These are phyloP conservation scores for Microbotryum saponariae DNA, from an alignment of 1,284 basidiomycete species.

Conservation along the genomic window DNA sequence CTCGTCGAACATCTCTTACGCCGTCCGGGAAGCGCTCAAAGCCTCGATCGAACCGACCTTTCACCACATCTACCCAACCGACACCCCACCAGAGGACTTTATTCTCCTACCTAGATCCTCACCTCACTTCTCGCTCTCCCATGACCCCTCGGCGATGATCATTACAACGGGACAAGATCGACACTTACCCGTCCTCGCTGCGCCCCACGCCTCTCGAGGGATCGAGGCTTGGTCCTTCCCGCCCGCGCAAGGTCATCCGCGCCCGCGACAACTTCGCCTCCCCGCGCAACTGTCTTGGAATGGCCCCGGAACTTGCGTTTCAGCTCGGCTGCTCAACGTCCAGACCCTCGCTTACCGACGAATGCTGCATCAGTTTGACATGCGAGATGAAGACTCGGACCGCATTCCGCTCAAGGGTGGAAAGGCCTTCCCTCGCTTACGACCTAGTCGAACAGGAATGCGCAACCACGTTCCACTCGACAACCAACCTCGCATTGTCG, in stretches of 20 bases:
- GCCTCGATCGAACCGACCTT: constrained; percentile 55
- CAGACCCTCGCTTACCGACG: constrained; percentile 14
- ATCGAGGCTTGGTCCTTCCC: constrained; percentile 46
- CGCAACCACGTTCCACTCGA: constrained; percentile 40
- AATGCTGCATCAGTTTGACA: constrained; percentile 35
- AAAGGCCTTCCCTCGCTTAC: constrained; percentile 20
- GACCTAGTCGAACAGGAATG: constrained; percentile 39
- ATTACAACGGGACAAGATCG: constrained; percentile 39
- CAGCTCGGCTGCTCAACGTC: constrained; percentile 16
- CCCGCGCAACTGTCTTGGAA: constrained; percentile 36
- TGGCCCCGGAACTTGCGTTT: constrained; percentile 37
- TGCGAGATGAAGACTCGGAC: constrained; percentile 39
- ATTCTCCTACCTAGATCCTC: constrained; percentile 61
- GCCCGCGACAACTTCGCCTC: constrained; percentile 29
- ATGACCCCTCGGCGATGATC: constrained; percentile 62
- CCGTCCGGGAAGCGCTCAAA: constrained; percentile 57
- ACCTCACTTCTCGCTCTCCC: constrained; percentile 62
- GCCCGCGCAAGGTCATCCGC: constrained; percentile 30
- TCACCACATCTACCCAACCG: constrained; percentile 56
- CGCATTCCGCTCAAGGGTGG: constrained; percentile 39
- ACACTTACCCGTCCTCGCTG: constrained; percentile 31
- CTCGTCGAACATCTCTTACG: constrained; percentile 47
- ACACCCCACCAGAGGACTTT: constrained; percentile 66
- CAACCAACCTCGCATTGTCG: constrained; percentile 60
- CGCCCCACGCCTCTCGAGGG: constrained; percentile 38